Percentiles rank a stretch among this genome's conserved stretches.
phyloP scores from a whole-genome alignment of 352 stramenopile species.

The Pythium brachiatum region DNA sequence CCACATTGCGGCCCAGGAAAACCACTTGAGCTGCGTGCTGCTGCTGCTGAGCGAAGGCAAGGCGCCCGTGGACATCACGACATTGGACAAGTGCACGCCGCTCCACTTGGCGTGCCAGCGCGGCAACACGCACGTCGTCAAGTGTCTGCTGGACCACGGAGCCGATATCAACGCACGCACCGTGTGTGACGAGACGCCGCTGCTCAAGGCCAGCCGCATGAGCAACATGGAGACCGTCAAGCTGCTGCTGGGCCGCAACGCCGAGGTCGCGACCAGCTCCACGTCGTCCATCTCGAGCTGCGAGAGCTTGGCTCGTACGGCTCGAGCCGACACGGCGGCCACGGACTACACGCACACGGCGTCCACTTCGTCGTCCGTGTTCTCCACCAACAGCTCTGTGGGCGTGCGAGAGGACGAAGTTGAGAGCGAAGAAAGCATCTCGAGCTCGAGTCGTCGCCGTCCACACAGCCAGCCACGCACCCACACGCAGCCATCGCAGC shows the following conservation, averaged over 20 bases:
- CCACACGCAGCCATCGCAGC: not conserved
- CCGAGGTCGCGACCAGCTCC: conserved; percentile 23
- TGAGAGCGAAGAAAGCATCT: conserved; percentile 8
- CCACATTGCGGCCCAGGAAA: conserved; percentile 81
- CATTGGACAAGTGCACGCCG: conserved; percentile 58
- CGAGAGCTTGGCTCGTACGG: not conserved
- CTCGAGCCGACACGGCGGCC: not conserved
- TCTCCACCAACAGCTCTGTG: conserved; percentile 21
- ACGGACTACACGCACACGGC: conserved; percentile 17
- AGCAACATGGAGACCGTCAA: conserved; percentile 77
- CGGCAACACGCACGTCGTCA: conserved; percentile 67
- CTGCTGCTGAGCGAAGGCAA: conserved; percentile 49
- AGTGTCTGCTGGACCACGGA: conserved; percentile 64
- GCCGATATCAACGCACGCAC: conserved; percentile 68
- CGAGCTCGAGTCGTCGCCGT: conserved; percentile 2
- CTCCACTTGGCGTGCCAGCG: conserved; percentile 78
- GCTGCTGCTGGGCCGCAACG: conserved; percentile 56
- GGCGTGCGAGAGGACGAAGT: conserved; percentile 6
- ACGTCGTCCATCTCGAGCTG: conserved; percentile 17
- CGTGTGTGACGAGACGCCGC: conserved; percentile 55
- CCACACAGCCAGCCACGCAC: not conserved
- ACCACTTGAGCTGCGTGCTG: conserved; percentile 68
- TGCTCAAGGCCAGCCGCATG: conserved; percentile 83
- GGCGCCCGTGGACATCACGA: conserved; percentile 54
- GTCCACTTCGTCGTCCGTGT: conserved; percentile 24